Base-by-base conservation (phyloP, 2,329 filamentous ascomycete genomes). In the Gaeumannomyces sp. region DNA sequence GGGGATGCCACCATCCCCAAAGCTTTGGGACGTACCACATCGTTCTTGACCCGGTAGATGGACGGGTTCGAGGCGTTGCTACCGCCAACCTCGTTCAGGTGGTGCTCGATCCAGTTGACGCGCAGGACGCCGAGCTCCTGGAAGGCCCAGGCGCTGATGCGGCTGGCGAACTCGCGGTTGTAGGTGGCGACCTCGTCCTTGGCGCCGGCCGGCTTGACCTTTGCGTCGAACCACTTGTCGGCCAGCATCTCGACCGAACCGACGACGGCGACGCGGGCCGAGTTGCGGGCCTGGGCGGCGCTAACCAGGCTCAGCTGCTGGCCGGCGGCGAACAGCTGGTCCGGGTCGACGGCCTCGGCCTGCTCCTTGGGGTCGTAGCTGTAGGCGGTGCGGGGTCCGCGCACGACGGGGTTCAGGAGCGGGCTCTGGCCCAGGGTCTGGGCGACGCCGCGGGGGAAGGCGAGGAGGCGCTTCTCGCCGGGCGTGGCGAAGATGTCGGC, bases 41-140 rank as follows among this genome's bases (percentile, higher is more conserved):
- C 89, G 78, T 92, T 97, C 85, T 98, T 99, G 75, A 99, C 88
- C 69, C 95, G 87, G 80, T 99, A 99, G 70, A 98, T 93, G 65
- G 80, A 85, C 13, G 94, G 93, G 80, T 97, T 97, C 68, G 85
- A 83, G 69, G 83, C 83, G 68, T 85, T 83, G 60, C 74, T 74
- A n/a, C 77, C 80, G 50, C 76, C 76, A 66, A 78, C 81, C 70
- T 84, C 85, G 69, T 86, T 77, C 64, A 89, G 78, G 73, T 88
- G 88, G 78, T 99, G 95, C 78, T 93, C 85, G 68, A 98, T 84
- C 72, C 84, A 86, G 74, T 92, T 92, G 71, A 96, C 91, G 71
- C 90, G 89, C 70, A 99, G 76, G 14, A 99, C 92, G 70, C 95
- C 95, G 64, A 89, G 85, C 81, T 99, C 95, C 79, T 96, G 89